Evolutionary conservation across 148 eudicot genomes (phyloP), one percentile per base, ranked within the genome.

Genomic region (Oxyria digyna): DNA sequence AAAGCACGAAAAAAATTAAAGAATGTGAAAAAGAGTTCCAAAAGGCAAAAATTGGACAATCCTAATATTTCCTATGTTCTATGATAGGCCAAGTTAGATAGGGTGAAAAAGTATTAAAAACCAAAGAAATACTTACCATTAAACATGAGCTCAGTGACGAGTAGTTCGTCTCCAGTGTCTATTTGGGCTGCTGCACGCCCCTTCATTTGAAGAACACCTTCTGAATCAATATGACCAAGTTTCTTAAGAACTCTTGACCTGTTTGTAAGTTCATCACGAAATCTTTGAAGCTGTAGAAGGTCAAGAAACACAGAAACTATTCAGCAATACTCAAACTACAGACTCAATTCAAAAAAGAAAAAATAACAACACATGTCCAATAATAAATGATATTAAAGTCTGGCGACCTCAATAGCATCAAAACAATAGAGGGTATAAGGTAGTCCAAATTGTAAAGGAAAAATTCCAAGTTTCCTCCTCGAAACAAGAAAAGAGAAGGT

Each of bases 131-230:
- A 70, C 57, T 81, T 75, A 91, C 99, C 96, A 80, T 90, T 94
- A 67, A 94, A 94, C 99, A 94, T 94, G 75, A 94, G 75, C 76
- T 94, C 99, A 0, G 99, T 90, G 15, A 88, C 97, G 63, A 94
- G 89, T 54, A 91, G 96, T 80, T 94, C 97, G 71, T 94, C 99
- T 62, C 99, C 97, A 15, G 97, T 90, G 78, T 94, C 99, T 69
- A 94, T 82, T 75, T 88, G 81, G 59, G 92, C 79, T 6, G 99
- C 99, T 50, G 99, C 97, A 41, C 97, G 87, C 59, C 99, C 97
- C 78, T 94, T 94, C 78, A 94, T 78, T 77, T 85, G 87, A 69
- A 94, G 96, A 69, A 94, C 92, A 62, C 97, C 87, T 79, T 94
- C 99, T 81, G 89, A 81, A 81, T 94, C 97, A 71, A 91, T 87